Base-by-base conservation (phyloP, 441 rosid species). In the Melastoma candidum region DNA sequence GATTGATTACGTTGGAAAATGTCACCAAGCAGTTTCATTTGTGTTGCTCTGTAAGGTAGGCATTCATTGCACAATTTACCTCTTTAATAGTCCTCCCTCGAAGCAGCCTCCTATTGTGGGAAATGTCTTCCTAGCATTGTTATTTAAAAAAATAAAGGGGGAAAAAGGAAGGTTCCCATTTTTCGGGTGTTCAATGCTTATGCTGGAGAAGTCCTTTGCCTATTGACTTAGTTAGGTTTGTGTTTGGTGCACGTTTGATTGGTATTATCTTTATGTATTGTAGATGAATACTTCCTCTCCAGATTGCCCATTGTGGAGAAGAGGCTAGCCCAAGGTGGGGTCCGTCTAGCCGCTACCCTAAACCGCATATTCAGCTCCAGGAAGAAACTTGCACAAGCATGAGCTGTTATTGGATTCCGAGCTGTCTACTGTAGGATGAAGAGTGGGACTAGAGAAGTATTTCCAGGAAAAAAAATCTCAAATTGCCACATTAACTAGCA, bases 321-420 rank as follows among this genome's bases (percentile, higher is more conserved):
- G 71, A 80, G 90, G 64, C 77, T 90, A 32, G 98, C 95, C 12
- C 95, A 92, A 77, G 85, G 77, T 1, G 90, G 96, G 26, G 63
- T 87, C 53, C 85, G 90, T 44, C 57, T 87, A 8, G 98, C 96
- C 4, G 85, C 87, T 1, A 78, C 74, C 29, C 85, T 17, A 44
- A 92, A 85, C 74, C 84, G 84, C 6, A 67, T 85, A 9, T 83
- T 87, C 60, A 51, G 83, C 65, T 63, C 84, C 50, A 61, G 64
- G 36, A 22, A 51, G 0, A 72, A 64, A 76, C 57, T 79, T 48
- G 68, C 82, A 52, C 59, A 47, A 59, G 74, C 66, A 52, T 72
- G 78, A 17, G 59, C 63, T 57, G 27, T 12, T 47, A 50, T 47
- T 43, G 56, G 32, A 44, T 44, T 44, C 27, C 25, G 25, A 41